Evolutionary conservation across 2,329 filamentous ascomycete species (phyloP), one percentile per base, ranked within the genome.

Genomic region (Epichloe hybrida): DNA sequence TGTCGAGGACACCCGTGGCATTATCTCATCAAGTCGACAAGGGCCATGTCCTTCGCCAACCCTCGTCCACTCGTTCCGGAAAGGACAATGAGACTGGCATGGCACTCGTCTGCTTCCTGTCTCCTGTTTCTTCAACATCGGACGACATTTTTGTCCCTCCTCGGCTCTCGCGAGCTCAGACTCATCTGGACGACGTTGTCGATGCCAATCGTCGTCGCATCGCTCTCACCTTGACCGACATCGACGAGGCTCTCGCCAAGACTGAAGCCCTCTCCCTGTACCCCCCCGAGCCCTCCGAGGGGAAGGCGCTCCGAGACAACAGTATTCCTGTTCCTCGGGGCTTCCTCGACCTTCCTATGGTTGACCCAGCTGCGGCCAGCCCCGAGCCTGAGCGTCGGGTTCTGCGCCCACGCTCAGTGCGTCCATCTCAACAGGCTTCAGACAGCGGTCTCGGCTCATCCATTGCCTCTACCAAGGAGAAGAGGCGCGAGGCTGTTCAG

Each of bases 361-460:
- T 73, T 54, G 69, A 74, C 53, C 70, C 72, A 55, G 66, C 69
- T 49, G 75, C 76, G 71, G 64, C 66, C 44, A 64, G 63, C 52
- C 61, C 61, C 48, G 58, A 72, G 56, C 61, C 62, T 53, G 73
- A 74, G 64, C 69, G 73, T 53, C 72, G 73, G 54, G 68, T 75
- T 40, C 65, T 76, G 55, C 78, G 75, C 53, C 74, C 76, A 55
- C 76, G 76, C 53, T 71, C 69, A 48, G 75, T 75, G 52, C 76
- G 80, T 62, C 70, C 72, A 53, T 74, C 73, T 42, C 76, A 82
- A 62, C 78, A 89, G 68, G 79, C 80, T 53, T 93, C 88, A 15
- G 90, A 96, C 70, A 95, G 89, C 65, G 90, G 88, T 50, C 74
- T 96, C 56, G 90, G 90, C 49, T 86, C 88, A 42, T 95, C 89